A percentile compares a stretch with the other conserved stretches of the same genome.
Conservation (phyloP, 2,329 filamentous ascomycete genomes). For the Arthroderma sp. region DNA sequence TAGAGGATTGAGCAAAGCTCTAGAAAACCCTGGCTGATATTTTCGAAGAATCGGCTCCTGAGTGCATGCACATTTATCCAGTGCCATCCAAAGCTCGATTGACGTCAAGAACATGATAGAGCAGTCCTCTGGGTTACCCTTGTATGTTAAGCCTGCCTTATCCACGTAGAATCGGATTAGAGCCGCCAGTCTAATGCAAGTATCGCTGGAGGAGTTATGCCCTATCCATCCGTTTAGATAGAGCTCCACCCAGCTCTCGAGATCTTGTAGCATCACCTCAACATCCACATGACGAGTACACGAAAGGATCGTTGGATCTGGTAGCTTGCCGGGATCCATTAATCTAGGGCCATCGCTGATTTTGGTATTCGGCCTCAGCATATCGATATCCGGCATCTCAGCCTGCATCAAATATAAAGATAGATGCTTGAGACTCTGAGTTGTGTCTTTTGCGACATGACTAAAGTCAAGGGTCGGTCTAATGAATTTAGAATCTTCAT, state of each 20-base stretch:
- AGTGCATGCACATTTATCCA: constrained; percentile 35
- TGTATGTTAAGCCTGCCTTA: background rate
- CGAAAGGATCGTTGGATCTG: background rate
- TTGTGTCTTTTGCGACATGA: background rate
- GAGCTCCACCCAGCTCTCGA: constrained; percentile 7
- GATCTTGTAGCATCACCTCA: constrained; percentile 2
- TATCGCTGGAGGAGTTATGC: background rate
- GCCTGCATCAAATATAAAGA: too few relatives aligned
- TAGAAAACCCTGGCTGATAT: constrained; percentile 36
- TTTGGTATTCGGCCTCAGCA: too few relatives aligned
- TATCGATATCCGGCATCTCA: too few relatives aligned
- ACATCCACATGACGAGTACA: background rate
- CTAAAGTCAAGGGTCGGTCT: background rate
- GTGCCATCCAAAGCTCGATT: constrained; percentile 47
- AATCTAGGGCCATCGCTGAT: too few relatives aligned
- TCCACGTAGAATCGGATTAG: background rate
- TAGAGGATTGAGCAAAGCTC: constrained; percentile 29
- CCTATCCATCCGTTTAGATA: constrained; percentile 4
- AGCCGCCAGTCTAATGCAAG: background rate
- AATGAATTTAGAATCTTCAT: background rate
- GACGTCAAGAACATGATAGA: constrained; percentile 46
- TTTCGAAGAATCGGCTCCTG: constrained; percentile 31
- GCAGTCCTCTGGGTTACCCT: constrained; percentile 27
- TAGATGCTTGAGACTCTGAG: too few relatives aligned
- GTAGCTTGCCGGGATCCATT: background rate